Percentiles rank a stretch among this genome's conserved stretches.
Conservation (phyloP, 768 basidiomycete genomes). For the Trametopsis cervina region DNA sequence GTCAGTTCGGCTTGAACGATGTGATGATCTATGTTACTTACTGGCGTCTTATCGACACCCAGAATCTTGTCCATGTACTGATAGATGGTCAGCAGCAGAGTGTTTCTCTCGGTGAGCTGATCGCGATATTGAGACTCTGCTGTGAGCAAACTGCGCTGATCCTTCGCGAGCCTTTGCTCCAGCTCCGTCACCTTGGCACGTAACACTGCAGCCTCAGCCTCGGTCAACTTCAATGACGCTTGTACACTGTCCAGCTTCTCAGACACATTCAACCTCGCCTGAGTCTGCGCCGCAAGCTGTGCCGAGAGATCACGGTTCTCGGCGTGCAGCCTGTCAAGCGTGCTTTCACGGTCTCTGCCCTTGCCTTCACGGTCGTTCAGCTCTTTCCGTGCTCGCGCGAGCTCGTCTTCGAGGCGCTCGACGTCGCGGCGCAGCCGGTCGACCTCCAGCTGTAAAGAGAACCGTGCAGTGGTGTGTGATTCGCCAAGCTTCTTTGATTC, state of each 20-base stretch:
- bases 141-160: slow-evolving; percentile 62
- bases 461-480: slow-evolving; percentile 72
- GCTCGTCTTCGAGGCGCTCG: slow-evolving; percentile 71
- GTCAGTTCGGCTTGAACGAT: not conserved
- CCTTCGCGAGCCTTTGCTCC: slow-evolving; percentile 75
- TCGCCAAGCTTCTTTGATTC: slow-evolving; percentile 81
- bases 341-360: slow-evolving; percentile 61
- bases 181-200: slow-evolving; percentile 64
- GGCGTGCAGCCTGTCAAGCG: slow-evolving; percentile 67
- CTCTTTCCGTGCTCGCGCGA: slow-evolving; percentile 63
- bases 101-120: slow-evolving; percentile 90
- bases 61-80: slow-evolving; percentile 94
- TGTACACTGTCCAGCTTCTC: slow-evolving; percentile 84
- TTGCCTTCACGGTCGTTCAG: slow-evolving; percentile 59
- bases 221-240: slow-evolving; percentile 53
- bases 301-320: slow-evolving; percentile 77
- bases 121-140: slow-evolving; percentile 83
- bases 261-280: slow-evolving; percentile 75
- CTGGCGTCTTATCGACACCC: slow-evolving; percentile 81
- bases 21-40: slow-evolving; percentile 30
- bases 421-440: slow-evolving; percentile 84
- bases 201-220: slow-evolving; percentile 55
- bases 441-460: slow-evolving; percentile 84
- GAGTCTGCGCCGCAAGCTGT: slow-evolving; percentile 79
- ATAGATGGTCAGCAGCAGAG: slow-evolving; percentile 84